These are phyloP conservation scores for Fusarium lateritium DNA, from an alignment of 2,329 filamentous ascomycete genomes.

Conservation along the genomic window DNA sequence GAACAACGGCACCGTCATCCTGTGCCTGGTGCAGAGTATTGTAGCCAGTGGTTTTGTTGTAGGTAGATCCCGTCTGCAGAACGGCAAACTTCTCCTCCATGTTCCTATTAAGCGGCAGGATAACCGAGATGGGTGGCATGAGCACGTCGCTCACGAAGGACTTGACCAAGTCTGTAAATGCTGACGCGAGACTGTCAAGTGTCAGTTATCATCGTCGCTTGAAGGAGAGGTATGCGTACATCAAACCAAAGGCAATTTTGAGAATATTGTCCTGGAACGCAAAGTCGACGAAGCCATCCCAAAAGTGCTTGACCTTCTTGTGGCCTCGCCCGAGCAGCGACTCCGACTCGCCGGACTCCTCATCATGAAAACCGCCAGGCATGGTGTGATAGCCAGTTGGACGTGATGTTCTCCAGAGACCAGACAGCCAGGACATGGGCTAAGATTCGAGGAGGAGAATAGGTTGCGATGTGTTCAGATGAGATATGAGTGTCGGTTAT, in stretches of 20 bases:
- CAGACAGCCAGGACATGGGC: constrained; percentile 34
- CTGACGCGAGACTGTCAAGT: constrained; percentile 71
- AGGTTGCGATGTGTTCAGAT: not conserved
- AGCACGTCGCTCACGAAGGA: constrained; percentile 80
- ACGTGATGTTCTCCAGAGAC: constrained; percentile 29
- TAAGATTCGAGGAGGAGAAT: not conserved
- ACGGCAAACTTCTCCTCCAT: constrained; percentile 82
- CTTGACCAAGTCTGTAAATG: constrained; percentile 80
- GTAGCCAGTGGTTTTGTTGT: constrained; percentile 69
- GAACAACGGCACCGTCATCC: constrained; percentile 78
- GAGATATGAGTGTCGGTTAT: not conserved
- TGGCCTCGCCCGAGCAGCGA: constrained; percentile 64
- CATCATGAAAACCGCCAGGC: constrained; percentile 51
- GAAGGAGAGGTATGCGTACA: constrained; percentile 63
- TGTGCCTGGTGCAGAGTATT: constrained; percentile 79
- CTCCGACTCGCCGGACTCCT: constrained; percentile 56
- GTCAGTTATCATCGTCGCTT: constrained; percentile 14
- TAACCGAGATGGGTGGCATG: constrained; percentile 77
- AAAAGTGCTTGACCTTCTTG: constrained; percentile 65
- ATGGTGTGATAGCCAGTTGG: constrained; percentile 44
- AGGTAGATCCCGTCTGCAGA: constrained; percentile 70
- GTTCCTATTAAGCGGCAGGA: constrained; percentile 79
- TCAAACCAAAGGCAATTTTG: constrained; percentile 81
- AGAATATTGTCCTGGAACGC: constrained; percentile 82
- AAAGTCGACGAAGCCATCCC: constrained; percentile 79